Conservation (phyloP, 1,139 yeast genomes). For the Geotrichum macrosporum region DNA sequence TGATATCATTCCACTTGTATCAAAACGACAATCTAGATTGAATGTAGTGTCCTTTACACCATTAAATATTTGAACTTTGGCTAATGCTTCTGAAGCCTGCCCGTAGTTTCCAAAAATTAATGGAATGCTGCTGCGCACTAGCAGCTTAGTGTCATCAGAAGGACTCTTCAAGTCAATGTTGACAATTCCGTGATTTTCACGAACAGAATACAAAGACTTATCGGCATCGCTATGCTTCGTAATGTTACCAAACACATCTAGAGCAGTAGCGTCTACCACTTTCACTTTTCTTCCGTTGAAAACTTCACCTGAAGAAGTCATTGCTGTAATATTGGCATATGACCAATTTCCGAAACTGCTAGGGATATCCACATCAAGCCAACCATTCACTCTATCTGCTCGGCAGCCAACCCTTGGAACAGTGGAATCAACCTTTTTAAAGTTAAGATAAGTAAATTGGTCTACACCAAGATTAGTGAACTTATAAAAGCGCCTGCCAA, state of each 20-base stretch:
- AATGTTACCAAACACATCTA: conserved; percentile 9
- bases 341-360: conserved; percentile 3
- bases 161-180: conserved; percentile 2
- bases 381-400: conserved; percentile 3
- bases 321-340: conserved; percentile 8
- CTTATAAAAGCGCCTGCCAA: conserved; percentile 15
- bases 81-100: not conserved
- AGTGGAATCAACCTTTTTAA: not conserved
- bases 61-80: conserved; percentile 4
- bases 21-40: conserved; percentile 11
- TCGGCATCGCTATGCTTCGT: not conserved
- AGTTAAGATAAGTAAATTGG: conserved; percentile 10
- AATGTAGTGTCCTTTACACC: conserved; percentile 7
- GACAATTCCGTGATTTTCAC: not conserved
- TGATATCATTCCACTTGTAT: conserved; percentile 13
- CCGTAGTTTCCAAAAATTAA: conserved; percentile 1
- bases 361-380: conserved; percentile 16
- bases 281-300: not conserved
- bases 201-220: not conserved
- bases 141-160: not conserved
- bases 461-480: conserved; percentile 7
- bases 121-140: conserved; percentile 5
- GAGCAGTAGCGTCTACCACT: conserved; percentile 5
- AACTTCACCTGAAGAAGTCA: conserved; percentile 1
- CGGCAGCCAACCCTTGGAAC: conserved; percentile 14